Base-by-base conservation (phyloP, 805 yeast species). In the Candida tibetensis region DNA sequence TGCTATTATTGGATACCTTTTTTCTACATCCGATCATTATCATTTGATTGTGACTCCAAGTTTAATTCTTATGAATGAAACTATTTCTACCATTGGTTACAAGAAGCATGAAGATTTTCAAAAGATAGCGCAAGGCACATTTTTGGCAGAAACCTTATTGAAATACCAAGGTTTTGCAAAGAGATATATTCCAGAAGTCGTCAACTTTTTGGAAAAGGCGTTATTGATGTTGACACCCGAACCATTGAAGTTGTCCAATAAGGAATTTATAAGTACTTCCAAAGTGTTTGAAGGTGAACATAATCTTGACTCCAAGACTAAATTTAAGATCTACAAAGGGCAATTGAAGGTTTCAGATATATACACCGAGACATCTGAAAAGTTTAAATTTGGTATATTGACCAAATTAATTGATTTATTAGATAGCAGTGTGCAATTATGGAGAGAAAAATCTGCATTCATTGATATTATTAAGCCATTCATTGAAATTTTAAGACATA, bases 1-100 rank as follows among this genome's bases (percentile, higher is more conserved):
- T 52, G 70, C 80, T 0, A 51, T 88, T 4, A 71, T 90, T 40
- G 97, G 97, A 5, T 69, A 74, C 37, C 57, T 89, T 4, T 93
- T 85, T 55, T 90, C 99, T 0, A 88, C 97, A 1, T 93, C 99
- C 0, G 99, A 93, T 68, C 90, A 88, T 56, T 91, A 85, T 62
- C 99, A 93, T 68, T 71, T 89, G 42, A 84, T 93, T 8, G 90
- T 82, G 4, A 90, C 96, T 0, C 96, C 97, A 3, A 74, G 91
- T 2, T 66, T 78, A 21, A 74, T 93, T 23, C 62, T 87, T 28
- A 78, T 88, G 69, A 76, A 82, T 34, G 91, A 87, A 58, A 68
- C 78, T 10, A 63, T 91, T 39, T 49, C 60, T 4, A 44, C 39
- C 5, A 49, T 61, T 17, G 47, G 50, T 14, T 47, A 51, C 33